These are phyloP conservation scores for Pichia sp. DNA, from an alignment of 1,139 yeast species.

Conservation along the genomic window DNA sequence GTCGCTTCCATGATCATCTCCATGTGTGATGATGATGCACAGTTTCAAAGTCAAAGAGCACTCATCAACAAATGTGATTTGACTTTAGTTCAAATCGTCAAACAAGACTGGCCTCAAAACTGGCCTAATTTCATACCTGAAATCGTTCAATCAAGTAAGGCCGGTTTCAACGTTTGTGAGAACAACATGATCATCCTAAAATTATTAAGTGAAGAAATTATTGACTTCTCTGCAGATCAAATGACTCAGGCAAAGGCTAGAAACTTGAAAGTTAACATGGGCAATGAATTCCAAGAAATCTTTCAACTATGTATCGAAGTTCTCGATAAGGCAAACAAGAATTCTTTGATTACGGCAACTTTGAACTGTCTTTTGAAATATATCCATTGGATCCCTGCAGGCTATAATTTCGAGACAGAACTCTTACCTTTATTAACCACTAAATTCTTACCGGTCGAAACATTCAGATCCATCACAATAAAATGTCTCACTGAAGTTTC, in stretches of 20 bases:
- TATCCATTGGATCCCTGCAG: constrained; percentile 90
- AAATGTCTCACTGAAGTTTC: constrained; percentile 93
- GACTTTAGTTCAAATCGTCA: constrained; percentile 86
- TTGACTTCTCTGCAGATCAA: constrained; percentile 89
- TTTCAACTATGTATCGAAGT: constrained; percentile 91
- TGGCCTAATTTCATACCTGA: constrained; percentile 99
- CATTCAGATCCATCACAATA: constrained; percentile 76
- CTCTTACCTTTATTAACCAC: constrained; percentile 63
- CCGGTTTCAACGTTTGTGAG: constrained; percentile 91
- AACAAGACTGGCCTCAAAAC: constrained; percentile 98
- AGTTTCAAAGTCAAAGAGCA: constrained; percentile 69
- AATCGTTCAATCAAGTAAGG: constrained; percentile 74
- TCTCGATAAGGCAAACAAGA: constrained; percentile 76
- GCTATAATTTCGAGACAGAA: constrained; percentile 84
- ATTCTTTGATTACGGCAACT: constrained; percentile 80
- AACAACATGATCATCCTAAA: constrained; percentile 92
- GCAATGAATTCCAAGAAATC: constrained; percentile 86
- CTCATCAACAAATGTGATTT: constrained; percentile 89
- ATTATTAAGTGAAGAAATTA: constrained; percentile 88
- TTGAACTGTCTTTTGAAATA: constrained; percentile 76
- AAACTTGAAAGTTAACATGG: constrained; percentile 74
- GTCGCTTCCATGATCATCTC: constrained; percentile 90
- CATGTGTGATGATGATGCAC: constrained; percentile 79
- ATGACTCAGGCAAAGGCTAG: constrained; percentile 94
- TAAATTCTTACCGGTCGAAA: constrained; percentile 71